These are phyloP conservation scores for Aspergillus hancockii DNA, from an alignment of 495 filamentous ascomycete genomes.

Conservation along the genomic window DNA sequence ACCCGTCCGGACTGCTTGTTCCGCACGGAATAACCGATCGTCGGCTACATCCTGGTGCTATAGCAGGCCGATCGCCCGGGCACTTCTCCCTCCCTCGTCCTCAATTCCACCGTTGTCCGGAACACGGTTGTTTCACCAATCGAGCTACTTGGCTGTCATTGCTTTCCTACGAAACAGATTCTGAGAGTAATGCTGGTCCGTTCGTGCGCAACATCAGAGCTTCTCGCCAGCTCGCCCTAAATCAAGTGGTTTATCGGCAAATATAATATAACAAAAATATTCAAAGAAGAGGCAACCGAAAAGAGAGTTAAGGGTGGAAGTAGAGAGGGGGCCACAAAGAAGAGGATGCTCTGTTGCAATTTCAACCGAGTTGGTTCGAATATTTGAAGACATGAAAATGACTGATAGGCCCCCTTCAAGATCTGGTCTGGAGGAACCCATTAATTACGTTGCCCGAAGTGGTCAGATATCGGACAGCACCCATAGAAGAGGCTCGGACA, in stretches of 20 bases:
- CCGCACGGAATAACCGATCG: slow-evolving; percentile 8
- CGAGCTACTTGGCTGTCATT: slow-evolving; percentile 19
- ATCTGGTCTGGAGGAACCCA: slow-evolving; percentile 34
- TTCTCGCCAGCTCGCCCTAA: slow-evolving; percentile 33
- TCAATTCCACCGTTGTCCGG: slow-evolving; percentile 32
- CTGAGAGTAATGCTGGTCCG: slow-evolving; percentile 41
- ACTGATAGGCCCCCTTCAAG: slow-evolving; percentile 36
- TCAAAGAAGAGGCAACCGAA: slow-evolving; percentile 4
- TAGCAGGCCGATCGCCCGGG: slow-evolving; percentile 36
- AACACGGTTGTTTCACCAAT: slow-evolving; percentile 28
- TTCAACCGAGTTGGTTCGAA: slow-evolving; percentile 11
- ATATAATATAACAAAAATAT: slow-evolving; percentile 14
- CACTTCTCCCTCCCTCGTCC: slow-evolving; percentile 8
- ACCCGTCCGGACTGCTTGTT: slow-evolving; percentile 5
- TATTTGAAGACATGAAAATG: slow-evolving; percentile 33
- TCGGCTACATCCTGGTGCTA: slow-evolving; percentile 36
- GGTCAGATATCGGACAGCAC: slow-evolving; percentile 25
- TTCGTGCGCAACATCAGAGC: slow-evolving; percentile 33
- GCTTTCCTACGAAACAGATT: slow-evolving; percentile 19
- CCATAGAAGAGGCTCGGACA: slow-evolving; percentile 22
- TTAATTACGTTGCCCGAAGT: slow-evolving; percentile 29
- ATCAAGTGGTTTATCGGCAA: slow-evolving; percentile 23
- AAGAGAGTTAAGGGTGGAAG: neutral
- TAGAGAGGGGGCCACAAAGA: slow-evolving; percentile 9
- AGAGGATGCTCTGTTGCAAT: slow-evolving; percentile 24